These are phyloP conservation scores for Fusarium agapanthi DNA, from an alignment of 2,329 filamentous ascomycete species.

Conservation along the genomic window DNA sequence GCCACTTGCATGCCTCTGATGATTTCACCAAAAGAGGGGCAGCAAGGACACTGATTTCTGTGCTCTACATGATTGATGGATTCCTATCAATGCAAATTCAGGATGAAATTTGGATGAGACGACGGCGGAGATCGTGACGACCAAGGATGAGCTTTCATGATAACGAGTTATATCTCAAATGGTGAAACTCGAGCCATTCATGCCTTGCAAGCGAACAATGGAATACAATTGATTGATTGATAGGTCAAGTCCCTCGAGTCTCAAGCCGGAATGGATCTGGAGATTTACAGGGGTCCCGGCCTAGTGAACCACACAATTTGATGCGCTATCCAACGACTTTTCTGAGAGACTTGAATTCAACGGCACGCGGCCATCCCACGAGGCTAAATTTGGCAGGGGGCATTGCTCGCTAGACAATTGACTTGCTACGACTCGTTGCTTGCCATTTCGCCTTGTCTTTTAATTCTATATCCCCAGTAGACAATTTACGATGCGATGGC, in stretches of 20 bases:
- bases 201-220: conserved; percentile 10
- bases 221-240: conserved; percentile 34
- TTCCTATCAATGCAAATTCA: conserved; percentile 24
- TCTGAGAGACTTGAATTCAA: conserved; percentile 29
- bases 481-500: conserved; percentile 9
- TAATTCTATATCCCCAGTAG: conserved; percentile 30
- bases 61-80: conserved; percentile 27
- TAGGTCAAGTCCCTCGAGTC: conserved; percentile 30
- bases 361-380: conserved; percentile 43
- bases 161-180: conserved; percentile 18
- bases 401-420: conserved; percentile 33
- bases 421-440: conserved; percentile 27
- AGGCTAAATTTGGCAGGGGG: conserved; percentile 42
- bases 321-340: conserved; percentile 39
- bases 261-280: conserved; percentile 27
- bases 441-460: conserved; percentile 19
- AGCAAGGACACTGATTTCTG: not conserved
- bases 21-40: conserved; percentile 38
- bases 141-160: conserved; percentile 22
- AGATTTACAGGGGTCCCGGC: conserved; percentile 37
- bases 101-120: conserved; percentile 34
- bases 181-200: conserved; percentile 26
- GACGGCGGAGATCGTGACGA: conserved; percentile 6
- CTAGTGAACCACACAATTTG: conserved; percentile 34
- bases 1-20: conserved; percentile 31